Evolutionary conservation across 2,329 filamentous ascomycete species (phyloP), one percentile per base, ranked within the genome.

Genomic region (Moelleriella libera): DNA sequence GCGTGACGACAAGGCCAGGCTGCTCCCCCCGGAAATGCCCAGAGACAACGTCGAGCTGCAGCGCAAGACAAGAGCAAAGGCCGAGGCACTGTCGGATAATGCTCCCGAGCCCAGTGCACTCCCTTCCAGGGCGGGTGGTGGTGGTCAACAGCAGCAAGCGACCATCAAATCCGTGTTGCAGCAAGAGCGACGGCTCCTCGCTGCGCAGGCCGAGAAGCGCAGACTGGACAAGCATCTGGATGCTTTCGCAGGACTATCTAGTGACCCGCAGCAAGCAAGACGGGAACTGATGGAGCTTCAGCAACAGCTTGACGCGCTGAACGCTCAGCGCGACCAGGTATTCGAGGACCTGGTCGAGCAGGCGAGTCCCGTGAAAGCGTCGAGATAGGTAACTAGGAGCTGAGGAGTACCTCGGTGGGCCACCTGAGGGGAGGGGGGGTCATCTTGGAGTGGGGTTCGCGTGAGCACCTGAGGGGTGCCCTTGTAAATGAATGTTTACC

Each of bases 1-100:
- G 4, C 62, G 64, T 29, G 59, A 61, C 11, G 65, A 37, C 12
- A 12, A 9, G 8, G 34, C 8, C 12, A 12, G 34, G 8, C 34
- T 76, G 0, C 21, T 21, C 3, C 64, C 78, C 0, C 58, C 76
- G 0, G 69, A 79, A 51, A 66, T 89, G 4, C 75, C 78, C 9
- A 78, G 79, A 53, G 75, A 82, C 53, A 90, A 88, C n/a, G 71
- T 82, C 4, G 83, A 92, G 45, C 77, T 84, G 64, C 79, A 82
- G 53, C 79, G 85, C 47, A 79, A 74, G 48, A 76, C 83, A 45
- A 88, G 87, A 59, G 65, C 76, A n/a, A 68, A 86, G 39, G 67
- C 72, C 11, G 66, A 78, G 2, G 83, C 83, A 54, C 68, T 89
- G 1, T 76, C 77, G 12, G 86, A 92, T 57, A 21, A 21, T 21